Conservation (phyloP, 2,329 filamentous ascomycete genomes). For the Capronia epimyces region DNA sequence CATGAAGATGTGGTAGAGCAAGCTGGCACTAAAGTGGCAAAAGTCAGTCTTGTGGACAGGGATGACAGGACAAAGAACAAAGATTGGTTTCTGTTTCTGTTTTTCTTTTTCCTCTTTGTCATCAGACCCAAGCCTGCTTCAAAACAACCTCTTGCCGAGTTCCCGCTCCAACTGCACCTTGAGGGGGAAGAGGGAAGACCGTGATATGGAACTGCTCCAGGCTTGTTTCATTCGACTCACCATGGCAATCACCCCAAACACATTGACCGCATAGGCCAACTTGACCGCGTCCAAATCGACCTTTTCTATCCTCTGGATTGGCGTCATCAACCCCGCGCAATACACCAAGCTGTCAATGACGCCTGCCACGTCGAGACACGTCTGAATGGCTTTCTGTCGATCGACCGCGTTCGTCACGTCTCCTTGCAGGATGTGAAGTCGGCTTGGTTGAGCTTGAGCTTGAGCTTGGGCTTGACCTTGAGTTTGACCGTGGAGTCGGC, state of each 20-base stretch:
- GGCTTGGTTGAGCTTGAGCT: not conserved
- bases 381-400: not conserved
- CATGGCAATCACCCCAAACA: not conserved
- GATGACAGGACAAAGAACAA: not conserved
- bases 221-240: not conserved
- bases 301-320: not conserved
- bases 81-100: not conserved
- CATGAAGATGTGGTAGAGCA: not conserved
- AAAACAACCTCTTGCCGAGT: too few relatives aligned
- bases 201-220: too few relatives aligned
- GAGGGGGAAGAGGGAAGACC: too few relatives aligned
- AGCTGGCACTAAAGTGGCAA: not conserved
- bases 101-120: too few relatives aligned
- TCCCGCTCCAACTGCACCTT: too few relatives aligned
- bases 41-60: not conserved
- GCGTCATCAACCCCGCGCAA: not conserved
- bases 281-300: not conserved
- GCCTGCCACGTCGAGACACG: not conserved
- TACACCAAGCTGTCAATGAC: not conserved
- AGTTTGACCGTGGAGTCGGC: too few relatives aligned
- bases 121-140: too few relatives aligned
- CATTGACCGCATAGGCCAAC: not conserved
- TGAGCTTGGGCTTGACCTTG: too few relatives aligned
- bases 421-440: not conserved
- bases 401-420: not conserved